A percentile compares a stretch with the other conserved stretches of the same genome.
Evolutionary conservation across 805 yeast species (phyloP).

Genomic region (Myxozyma lipomycoides): DNA sequence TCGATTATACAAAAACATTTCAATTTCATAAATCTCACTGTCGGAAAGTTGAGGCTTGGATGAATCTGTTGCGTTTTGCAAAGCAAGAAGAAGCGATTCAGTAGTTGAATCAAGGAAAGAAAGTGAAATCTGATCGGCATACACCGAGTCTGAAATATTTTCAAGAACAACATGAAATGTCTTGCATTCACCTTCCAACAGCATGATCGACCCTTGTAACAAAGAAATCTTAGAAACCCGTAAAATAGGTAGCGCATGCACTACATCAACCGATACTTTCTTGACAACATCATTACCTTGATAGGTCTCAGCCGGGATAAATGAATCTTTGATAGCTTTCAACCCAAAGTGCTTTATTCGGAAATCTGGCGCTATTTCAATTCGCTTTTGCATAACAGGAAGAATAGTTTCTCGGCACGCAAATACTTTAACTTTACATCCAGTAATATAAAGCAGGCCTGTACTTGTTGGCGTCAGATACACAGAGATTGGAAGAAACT

Average conservation of each 20-base stretch:
- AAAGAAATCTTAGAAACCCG: conserved; percentile 18
- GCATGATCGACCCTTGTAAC: conserved; percentile 63
- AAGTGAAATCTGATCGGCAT: conserved; percentile 55
- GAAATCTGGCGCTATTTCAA: neutral
- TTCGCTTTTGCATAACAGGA: conserved; percentile 4
- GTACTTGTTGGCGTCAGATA: conserved; percentile 29
- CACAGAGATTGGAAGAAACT: conserved; percentile 17
- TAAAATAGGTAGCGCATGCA: conserved; percentile 58
- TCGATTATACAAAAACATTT: conserved; percentile 57
- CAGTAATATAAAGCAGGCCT: conserved; percentile 50
- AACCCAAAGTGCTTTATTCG: conserved; percentile 11
- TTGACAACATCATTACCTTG: conserved; percentile 2
- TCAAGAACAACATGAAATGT: conserved; percentile 49
- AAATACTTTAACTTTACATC: conserved; percentile 49
- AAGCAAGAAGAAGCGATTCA: conserved; percentile 56
- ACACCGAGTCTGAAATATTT: conserved; percentile 52
- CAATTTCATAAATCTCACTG: conserved; percentile 69
- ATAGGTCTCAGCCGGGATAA: conserved; percentile 1
- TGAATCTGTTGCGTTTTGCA: conserved; percentile 35
- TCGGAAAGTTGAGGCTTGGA: conserved; percentile 44
- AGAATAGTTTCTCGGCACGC: conserved; percentile 48
- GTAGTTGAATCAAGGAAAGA: conserved; percentile 70
- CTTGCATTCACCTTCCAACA: conserved; percentile 70
- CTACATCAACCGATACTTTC: conserved; percentile 38
- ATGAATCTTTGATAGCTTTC: conserved; percentile 10